Evolutionary conservation across 257 asterid genomes (phyloP).

Genomic region (Jasminum sambac): DNA sequence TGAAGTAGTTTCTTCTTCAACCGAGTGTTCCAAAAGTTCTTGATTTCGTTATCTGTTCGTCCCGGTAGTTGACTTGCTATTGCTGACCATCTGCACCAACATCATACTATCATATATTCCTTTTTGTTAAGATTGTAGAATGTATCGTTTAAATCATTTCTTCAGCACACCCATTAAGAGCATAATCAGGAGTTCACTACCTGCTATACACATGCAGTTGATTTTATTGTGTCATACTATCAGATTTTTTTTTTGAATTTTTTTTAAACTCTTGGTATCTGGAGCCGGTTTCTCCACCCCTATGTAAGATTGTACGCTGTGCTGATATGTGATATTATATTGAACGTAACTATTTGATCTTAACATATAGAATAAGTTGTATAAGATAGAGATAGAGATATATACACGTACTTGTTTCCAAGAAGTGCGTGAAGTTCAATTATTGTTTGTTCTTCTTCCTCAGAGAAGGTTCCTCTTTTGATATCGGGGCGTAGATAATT

Average conservation of each 20-base stretch:
- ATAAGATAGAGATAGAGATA: background rate
- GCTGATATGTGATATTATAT: background rate
- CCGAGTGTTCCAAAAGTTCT: slow-evolving; percentile 42
- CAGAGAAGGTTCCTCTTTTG: slow-evolving; percentile 39
- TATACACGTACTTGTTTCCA: slow-evolving; percentile 37
- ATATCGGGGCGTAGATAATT: slow-evolving; percentile 47
- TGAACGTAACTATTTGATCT: background rate
- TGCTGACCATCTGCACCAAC: slow-evolving; percentile 36
- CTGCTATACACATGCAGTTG: too few species aligned
- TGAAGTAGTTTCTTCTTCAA: slow-evolving; percentile 34
- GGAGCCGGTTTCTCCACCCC: background rate
- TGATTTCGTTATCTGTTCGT: slow-evolving; percentile 42
- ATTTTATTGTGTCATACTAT: too few species aligned
- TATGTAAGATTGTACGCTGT: too few species aligned
- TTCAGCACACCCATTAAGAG: background rate
- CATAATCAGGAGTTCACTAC: too few species aligned
- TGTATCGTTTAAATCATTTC: background rate
- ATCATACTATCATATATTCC: background rate
- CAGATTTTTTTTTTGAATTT: background rate
- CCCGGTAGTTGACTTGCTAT: slow-evolving; percentile 41
- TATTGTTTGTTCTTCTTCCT: slow-evolving; percentile 32
- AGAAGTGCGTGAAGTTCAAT: slow-evolving; percentile 38
- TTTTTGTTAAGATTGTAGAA: background rate
- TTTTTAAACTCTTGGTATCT: too few species aligned
- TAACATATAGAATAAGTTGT: background rate